Base-by-base conservation (phyloP, 805 yeast genomes). In the Saccharomycopsis fermentans region DNA sequence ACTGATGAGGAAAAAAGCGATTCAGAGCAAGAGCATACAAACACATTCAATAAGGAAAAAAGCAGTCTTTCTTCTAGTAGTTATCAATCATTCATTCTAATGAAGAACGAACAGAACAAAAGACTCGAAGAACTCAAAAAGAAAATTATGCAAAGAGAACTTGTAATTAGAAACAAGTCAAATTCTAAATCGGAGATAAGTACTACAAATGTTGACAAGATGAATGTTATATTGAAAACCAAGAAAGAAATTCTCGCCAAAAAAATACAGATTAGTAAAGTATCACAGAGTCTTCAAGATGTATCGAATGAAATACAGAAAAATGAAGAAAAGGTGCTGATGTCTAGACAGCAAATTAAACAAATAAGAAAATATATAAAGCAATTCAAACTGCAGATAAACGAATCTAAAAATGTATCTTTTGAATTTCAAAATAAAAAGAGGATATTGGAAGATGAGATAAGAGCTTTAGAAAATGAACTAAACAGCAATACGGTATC, bases 241-340 rank as follows among this genome's bases (percentile, higher is more conserved):
- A 43, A 43, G 24, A 43, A 43, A 29, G 50, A 43, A 43, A 62
- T 63, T 14, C 53, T 54, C 11, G 63, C 64, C 8, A 55, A 53
- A 34, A 55, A 59, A 51, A 64, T 65, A 21, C 55, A 64, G 35
- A 54, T 63, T 12, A 54, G 63, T 4, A 67, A 66, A 21, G 54
- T 56, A 35, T 53, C 60, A 35, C 55, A 58, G n/a, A 52, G 26
- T n/a, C 52, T 17, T 39, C 50, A 35, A 16, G 50, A 53, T 40
- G 39, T 12, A 11, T 19, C 29, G 51, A 56, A 24, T 50, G 52
- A 60, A 54, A 50, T 52, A 54, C 39, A 57, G 47, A 58, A 40
- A 29, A 57, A 56, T 9, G 60, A 51, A 12, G 62, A 57, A 48
- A 57, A 54, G 24, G 35, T 56, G 16, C 19, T 24, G 24, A 43